Conservation (phyloP, 139 green algal genomes). For the Chlorokybus atmophyticus region DNA sequence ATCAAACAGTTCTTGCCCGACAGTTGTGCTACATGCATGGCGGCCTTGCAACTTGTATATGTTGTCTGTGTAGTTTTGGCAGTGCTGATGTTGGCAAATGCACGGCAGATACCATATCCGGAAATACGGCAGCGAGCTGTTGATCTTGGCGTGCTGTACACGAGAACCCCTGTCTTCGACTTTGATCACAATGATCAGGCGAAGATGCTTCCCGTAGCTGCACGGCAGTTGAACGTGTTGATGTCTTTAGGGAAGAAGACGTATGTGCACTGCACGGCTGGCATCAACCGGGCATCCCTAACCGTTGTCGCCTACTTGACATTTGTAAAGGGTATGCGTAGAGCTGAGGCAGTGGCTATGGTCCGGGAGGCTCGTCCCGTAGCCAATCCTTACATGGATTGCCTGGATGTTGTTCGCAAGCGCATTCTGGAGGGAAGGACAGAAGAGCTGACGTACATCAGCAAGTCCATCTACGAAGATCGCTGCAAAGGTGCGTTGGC, state of each 20-base stretch:
- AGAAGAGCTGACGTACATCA: slow-evolving; percentile 22
- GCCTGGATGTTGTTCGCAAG: slow-evolving; percentile 9
- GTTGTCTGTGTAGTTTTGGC: too few relatives aligned
- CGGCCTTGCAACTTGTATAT: too few relatives aligned
- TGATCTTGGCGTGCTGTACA: slow-evolving; percentile 32
- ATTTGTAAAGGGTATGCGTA: slow-evolving; percentile 31
- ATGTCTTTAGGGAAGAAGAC: slow-evolving; percentile 35
- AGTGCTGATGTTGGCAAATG: too few relatives aligned
- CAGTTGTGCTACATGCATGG: too few relatives aligned
- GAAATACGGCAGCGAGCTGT: slow-evolving; percentile 29
- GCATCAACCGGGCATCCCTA: slow-evolving; percentile 62
- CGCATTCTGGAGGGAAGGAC: slow-evolving; percentile 19
- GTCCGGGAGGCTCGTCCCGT: slow-evolving; percentile 13
- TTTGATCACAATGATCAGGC: slow-evolving; percentile 62
- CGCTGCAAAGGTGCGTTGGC: too few relatives aligned
- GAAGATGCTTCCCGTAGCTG: slow-evolving; percentile 55
- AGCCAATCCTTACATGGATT: slow-evolving; percentile 29
- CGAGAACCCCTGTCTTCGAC: slow-evolving; percentile 44
- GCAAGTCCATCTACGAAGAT: slow-evolving; percentile 19
- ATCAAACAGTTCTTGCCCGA: too few relatives aligned
- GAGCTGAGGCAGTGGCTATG: slow-evolving; percentile 12
- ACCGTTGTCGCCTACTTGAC: slow-evolving; percentile 57
- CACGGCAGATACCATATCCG: slow-evolving; percentile 23
- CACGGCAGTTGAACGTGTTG: slow-evolving; percentile 39
- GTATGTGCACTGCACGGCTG: slow-evolving; percentile 69